Conservation (phyloP, 1,284 basidiomycete genomes). For the Coniophora puteana region DNA sequence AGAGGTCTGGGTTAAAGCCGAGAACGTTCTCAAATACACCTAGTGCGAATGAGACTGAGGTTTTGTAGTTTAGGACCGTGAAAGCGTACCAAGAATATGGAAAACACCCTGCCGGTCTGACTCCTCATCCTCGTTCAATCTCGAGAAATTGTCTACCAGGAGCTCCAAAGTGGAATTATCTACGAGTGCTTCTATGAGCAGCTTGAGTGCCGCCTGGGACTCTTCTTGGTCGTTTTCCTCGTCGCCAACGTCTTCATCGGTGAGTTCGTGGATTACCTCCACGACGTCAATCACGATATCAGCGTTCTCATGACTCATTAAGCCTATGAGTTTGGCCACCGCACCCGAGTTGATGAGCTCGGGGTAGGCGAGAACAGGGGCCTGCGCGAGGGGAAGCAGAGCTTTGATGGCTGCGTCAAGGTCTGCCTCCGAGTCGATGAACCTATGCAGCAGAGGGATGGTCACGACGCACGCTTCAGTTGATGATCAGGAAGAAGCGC, state of each 20-base stretch:
- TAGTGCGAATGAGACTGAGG: conserved; percentile 24
- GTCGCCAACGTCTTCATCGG: conserved; percentile 92
- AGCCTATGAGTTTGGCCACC: conserved; percentile 68
- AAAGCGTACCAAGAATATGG: conserved; percentile 72
- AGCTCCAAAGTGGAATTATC: conserved; percentile 84
- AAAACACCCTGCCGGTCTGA: conserved; percentile 88
- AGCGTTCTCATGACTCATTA: conserved; percentile 90
- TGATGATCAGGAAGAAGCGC: not conserved
- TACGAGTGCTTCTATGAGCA: conserved; percentile 73
- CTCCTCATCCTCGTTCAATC: conserved; percentile 84
- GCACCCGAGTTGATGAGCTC: conserved; percentile 81
- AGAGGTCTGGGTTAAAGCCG: conserved; percentile 77
- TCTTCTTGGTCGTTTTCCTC: conserved; percentile 68
- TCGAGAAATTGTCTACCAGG: conserved; percentile 83
- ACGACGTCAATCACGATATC: conserved; percentile 93
- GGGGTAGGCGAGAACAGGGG: conserved; percentile 81
- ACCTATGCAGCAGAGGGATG: conserved; percentile 49
- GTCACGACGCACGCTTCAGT: conserved; percentile 5
- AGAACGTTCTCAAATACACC: conserved; percentile 93
- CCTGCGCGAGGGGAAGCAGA: conserved; percentile 86
- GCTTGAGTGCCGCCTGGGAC: conserved; percentile 68
- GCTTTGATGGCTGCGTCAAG: conserved; percentile 86
- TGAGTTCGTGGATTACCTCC: conserved; percentile 89
- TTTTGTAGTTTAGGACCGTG: not conserved
- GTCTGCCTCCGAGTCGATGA: conserved; percentile 98